Evolutionary conservation across 1,284 basidiomycete species (phyloP).

Genomic region (Xanthoconium separans): DNA sequence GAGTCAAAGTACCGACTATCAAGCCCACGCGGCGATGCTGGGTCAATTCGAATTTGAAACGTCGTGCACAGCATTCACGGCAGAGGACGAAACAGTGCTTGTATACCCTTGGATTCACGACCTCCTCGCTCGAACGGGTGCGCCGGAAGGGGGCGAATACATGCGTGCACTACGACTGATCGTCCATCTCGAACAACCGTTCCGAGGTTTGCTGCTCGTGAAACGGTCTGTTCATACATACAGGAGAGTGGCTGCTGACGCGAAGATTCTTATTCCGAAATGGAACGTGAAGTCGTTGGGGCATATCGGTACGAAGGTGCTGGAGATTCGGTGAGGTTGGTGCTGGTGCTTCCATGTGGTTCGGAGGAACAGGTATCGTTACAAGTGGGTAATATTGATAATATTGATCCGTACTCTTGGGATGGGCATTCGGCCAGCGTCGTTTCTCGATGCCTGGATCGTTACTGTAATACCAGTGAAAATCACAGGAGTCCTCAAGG

Average conservation of each 20-base stretch:
- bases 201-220: conserved; percentile 1
- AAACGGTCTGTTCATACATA: background rate
- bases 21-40: background rate
- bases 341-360: too few relatives aligned
- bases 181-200: conserved; percentile 6
- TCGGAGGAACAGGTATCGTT: too few relatives aligned
- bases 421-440: too few relatives aligned
- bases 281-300: background rate
- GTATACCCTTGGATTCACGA: conserved; percentile 8
- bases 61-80: background rate
- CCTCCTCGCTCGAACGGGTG: background rate
- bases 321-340: background rate
- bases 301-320: background rate
- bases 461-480: too few relatives aligned
- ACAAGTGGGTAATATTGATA: too few relatives aligned
- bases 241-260: background rate
- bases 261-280: background rate
- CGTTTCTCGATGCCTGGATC: too few relatives aligned
- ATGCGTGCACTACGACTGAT: conserved; percentile 1
- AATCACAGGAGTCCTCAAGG: too few relatives aligned
- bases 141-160: background rate
- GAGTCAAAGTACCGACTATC: background rate
- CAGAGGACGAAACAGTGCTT: background rate
- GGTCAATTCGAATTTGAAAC: background rate
- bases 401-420: too few relatives aligned